Base-by-base conservation (phyloP, 768 basidiomycete species). In the Mycena polygramma region DNA sequence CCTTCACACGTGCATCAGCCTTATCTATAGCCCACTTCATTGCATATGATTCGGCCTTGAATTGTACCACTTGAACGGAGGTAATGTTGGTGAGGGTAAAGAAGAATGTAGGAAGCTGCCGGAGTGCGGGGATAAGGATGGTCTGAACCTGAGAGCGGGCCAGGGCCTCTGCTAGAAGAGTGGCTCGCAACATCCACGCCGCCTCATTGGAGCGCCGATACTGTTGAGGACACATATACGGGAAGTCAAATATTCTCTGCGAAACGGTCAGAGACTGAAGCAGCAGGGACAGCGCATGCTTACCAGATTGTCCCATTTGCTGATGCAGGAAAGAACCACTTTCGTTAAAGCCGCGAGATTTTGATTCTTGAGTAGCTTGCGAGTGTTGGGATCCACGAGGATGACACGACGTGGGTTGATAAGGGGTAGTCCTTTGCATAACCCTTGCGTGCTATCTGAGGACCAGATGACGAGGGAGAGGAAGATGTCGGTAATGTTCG, bases 351-450 rank as follows among this genome's bases (percentile, higher is more conserved):
- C 60, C 6, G 45, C 9, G 10, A 48, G 60, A 17, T 37, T 17
- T 39, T 61, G 35, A 24, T 61, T 61, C n/a, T 36, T 61, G 2
- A 17, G 60, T 17, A n/a, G 19, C 43, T 53, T 63, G 11, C 3
- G 22, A 20, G 22, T 9, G 4, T 51, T 14, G 19, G 62, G 51
- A 37, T 63, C 62, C 13, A 52, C 49, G 19, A 53, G 11, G 35
- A 63, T 39, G 62, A 53, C 49, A 13, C 59, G 59, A 8, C 20
- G 43, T 7, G 59, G 59, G n/a, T 60, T 60, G 41, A 60, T 26
- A 20, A 48, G 45, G 7, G 59, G 59, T 15, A 60, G 45, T 7
- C 59, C 59, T 36, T 60, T 48, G 46, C 59, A 60, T 2, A 60
- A 41, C 7, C 59, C 59, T 15, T 26, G 8, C 5, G 59, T 48